Evolutionary conservation across 2,329 filamentous ascomycete genomes (phyloP), one percentile per base, ranked within the genome.

Genomic region (Penicillium sp.): DNA sequence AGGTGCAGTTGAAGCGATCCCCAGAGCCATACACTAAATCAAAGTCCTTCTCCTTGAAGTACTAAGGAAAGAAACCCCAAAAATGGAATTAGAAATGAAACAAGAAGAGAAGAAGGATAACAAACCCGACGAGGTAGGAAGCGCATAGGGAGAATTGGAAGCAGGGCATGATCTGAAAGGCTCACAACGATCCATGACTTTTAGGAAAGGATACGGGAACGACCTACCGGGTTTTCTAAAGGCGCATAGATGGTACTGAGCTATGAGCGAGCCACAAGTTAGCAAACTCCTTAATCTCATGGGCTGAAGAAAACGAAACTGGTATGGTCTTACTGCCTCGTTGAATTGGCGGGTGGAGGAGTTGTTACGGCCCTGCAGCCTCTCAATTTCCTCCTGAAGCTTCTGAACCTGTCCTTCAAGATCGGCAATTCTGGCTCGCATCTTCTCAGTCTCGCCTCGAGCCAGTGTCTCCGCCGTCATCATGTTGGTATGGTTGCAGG

Each of bases 131-230:
- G n/a, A n/a, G n/a, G n/a, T n/a, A n/a, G 26, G 73, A 74, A 1
- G 63, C 57, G 3, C 70, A 43, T 17, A 66, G 35, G 53, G 77
- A 77, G 50, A 76, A 73, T 9, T 33, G 36, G 14, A 48, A 47
- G 9, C 48, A 42, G 3, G 50, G 49, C 3, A 49, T 40, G 4
- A 36, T 35, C 43, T n/a, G n/a, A n/a, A n/a, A n/a, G n/a, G n/a
- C n/a, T n/a, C n/a, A n/a, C n/a, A n/a, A n/a, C n/a, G n/a, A n/a
- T n/a, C n/a, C n/a, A n/a, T n/a, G n/a, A n/a, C n/a, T n/a, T n/a
- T n/a, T n/a, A n/a, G n/a, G n/a, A n/a, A n/a, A n/a, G n/a, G n/a
- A n/a, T n/a, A n/a, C n/a, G n/a, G n/a, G n/a, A n/a, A n/a, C n/a
- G n/a, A n/a, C n/a, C n/a, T n/a, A n/a, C n/a, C n/a, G n/a, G n/a